A percentile compares a stretch with the other conserved stretches of the same genome.
Evolutionary conservation across 805 yeast genomes (phyloP).

Genomic region (Jamesozyma hellenica): DNA sequence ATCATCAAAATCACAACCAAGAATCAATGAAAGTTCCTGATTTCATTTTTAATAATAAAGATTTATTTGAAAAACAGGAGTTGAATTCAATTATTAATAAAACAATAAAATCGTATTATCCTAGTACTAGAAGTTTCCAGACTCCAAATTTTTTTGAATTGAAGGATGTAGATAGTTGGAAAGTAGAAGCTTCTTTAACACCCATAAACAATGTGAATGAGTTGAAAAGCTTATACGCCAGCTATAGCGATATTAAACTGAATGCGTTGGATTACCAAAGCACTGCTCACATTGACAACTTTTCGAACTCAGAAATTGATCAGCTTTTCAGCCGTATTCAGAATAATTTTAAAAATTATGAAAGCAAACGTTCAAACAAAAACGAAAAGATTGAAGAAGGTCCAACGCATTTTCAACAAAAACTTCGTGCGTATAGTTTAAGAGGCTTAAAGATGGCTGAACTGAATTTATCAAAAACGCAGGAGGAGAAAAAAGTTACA

Average conservation of each 20-base stretch:
- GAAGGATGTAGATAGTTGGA: slow-evolving; percentile 30
- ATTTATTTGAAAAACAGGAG: slow-evolving; percentile 32
- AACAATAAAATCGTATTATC: slow-evolving; percentile 25
- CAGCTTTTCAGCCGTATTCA: slow-evolving; percentile 8
- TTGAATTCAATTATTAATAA: slow-evolving; percentile 34
- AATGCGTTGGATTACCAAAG: slow-evolving; percentile 19
- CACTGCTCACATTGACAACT: slow-evolving; percentile 6
- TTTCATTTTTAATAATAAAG: slow-evolving; percentile 14
- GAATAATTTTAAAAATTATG: background rate
- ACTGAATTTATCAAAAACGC: background rate
- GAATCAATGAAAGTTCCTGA: slow-evolving; percentile 14
- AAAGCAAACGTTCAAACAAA: background rate
- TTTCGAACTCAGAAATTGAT: slow-evolving; percentile 3
- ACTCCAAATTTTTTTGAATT: slow-evolving; percentile 24
- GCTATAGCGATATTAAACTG: slow-evolving; percentile 20
- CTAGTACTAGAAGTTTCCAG: slow-evolving; percentile 8
- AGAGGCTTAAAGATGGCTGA: slow-evolving; percentile 13
- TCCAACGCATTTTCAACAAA: slow-evolving; percentile 11
- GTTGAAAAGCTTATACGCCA: slow-evolving; percentile 14
- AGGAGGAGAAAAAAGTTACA: slow-evolving; percentile 1
- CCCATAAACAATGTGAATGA: slow-evolving; percentile 13
- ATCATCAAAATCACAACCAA: slow-evolving; percentile 29
- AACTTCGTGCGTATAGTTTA: slow-evolving; percentile 20
- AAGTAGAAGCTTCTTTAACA: slow-evolving; percentile 21
- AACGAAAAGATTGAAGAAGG: background rate